Evolutionary conservation across 768 basidiomycete species (phyloP).

Genomic region (Hygrocybe punicea): DNA sequence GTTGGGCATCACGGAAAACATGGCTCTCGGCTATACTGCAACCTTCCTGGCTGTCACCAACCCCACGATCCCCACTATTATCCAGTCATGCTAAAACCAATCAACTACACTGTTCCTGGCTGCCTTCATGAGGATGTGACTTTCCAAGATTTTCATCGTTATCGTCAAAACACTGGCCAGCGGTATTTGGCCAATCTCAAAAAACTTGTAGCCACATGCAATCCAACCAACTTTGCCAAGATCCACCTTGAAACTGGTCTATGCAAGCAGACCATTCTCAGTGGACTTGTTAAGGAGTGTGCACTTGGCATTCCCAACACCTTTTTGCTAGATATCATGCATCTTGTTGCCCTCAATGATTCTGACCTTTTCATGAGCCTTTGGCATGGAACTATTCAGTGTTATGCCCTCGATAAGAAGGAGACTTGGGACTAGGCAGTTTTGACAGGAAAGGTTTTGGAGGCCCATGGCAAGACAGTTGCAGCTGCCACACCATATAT

Average conservation of each 20-base stretch:
- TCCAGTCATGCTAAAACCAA: slow-evolving; percentile 26
- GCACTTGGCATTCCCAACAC: slow-evolving; percentile 28
- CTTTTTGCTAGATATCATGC: slow-evolving; percentile 38
- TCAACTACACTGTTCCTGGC: slow-evolving; percentile 20
- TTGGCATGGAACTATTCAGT: slow-evolving; percentile 23
- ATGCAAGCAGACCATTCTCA: slow-evolving; percentile 35
- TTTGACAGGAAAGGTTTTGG: slow-evolving; percentile 20
- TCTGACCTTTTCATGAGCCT: slow-evolving; percentile 28
- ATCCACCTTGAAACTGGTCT: slow-evolving; percentile 34
- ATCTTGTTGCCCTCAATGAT: slow-evolving; percentile 35
- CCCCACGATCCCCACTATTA: slow-evolving; percentile 31
- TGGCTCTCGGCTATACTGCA: slow-evolving; percentile 36
- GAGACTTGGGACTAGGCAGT: slow-evolving; percentile 23
- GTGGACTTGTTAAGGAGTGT: slow-evolving; percentile 34
- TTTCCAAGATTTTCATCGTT: slow-evolving; percentile 9
- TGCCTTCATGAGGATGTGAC: slow-evolving; percentile 26
- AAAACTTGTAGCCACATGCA: no score
- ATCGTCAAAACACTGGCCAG: slow-evolving; percentile 12
- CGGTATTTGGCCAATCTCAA: slow-evolving; percentile 14
- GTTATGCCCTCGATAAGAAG: slow-evolving; percentile 17
- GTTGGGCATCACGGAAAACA: slow-evolving; percentile 36
- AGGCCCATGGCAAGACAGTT: slow-evolving; percentile 26
- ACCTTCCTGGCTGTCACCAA: slow-evolving; percentile 29
- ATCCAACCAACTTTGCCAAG: slow-evolving; percentile 18
- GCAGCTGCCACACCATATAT: slow-evolving; percentile 22